Conservation (phyloP, 495 filamentous ascomycete species). For the Viridothelium virens region DNA sequence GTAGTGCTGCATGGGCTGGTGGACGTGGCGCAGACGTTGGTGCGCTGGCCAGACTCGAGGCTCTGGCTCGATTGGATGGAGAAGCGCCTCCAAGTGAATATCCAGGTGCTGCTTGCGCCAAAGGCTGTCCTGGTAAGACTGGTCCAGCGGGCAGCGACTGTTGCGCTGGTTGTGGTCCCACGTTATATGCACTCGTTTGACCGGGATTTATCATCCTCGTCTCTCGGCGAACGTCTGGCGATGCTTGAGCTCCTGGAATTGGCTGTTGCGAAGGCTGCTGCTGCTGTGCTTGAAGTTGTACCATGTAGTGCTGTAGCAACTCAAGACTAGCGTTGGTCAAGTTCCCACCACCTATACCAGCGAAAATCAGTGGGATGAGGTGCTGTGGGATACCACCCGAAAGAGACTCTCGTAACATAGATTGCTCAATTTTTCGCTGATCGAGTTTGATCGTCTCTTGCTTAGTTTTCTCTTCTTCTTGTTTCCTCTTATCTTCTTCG, state of each 20-base stretch:
- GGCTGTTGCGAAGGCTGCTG: conserved; percentile 45
- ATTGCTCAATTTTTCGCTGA: conserved; percentile 73
- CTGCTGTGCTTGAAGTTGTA: conserved; percentile 38
- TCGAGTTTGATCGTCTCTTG: conserved; percentile 73
- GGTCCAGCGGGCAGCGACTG: conserved; percentile 21
- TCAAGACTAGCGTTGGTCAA: conserved; percentile 55
- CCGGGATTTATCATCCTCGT: conserved; percentile 35
- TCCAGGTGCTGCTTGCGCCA: conserved; percentile 12
- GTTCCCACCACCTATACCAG: conserved; percentile 65
- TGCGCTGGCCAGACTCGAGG: conserved; percentile 31
- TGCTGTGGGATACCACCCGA: conserved; percentile 74
- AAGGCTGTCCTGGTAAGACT: conserved; percentile 26
- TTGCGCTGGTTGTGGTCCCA: conserved; percentile 24
- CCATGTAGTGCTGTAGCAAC: conserved; percentile 62
- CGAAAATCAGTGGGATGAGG: conserved; percentile 84
- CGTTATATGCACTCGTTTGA: conserved; percentile 24
- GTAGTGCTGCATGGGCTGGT: conserved; percentile 38
- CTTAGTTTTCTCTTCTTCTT: conserved; percentile 81
- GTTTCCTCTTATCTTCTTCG: conserved; percentile 75
- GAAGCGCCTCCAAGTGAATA: conserved; percentile 15
- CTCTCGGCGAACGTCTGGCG: conserved; percentile 41
- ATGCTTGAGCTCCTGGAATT: conserved; percentile 29
- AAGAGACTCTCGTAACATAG: conserved; percentile 75
- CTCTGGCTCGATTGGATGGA: conserved; percentile 27
- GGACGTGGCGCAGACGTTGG: conserved; percentile 29